phyloP scores from a whole-genome alignment of 805 yeast genomes.

The Candida awuae region DNA sequence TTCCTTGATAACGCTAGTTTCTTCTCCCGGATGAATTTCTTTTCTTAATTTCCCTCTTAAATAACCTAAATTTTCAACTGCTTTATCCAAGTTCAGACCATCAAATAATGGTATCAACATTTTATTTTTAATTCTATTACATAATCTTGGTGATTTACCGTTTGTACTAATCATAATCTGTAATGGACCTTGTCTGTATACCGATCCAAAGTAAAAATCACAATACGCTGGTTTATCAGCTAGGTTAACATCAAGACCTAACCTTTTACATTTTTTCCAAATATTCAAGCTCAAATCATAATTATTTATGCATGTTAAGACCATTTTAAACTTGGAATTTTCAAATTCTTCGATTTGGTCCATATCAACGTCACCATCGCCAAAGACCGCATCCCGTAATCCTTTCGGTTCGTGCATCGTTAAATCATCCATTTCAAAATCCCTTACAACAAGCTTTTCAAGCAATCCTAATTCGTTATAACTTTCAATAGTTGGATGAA shows the following conservation, averaged over 20 bases:
- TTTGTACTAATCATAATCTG: slow-evolving; percentile 80
- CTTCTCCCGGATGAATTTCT: slow-evolving; percentile 37
- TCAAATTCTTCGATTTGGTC: slow-evolving; percentile 30
- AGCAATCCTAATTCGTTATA: slow-evolving; percentile 36
- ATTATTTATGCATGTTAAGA: slow-evolving; percentile 69
- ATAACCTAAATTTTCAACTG: slow-evolving; percentile 52
- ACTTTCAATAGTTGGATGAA: slow-evolving; percentile 30
- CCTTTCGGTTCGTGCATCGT: slow-evolving; percentile 37
- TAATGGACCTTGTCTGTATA: slow-evolving; percentile 61
- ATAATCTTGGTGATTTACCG: slow-evolving; percentile 73
- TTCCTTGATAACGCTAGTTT: slow-evolving; percentile 39
- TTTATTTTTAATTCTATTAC: slow-evolving; percentile 50
- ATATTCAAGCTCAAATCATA: slow-evolving; percentile 50
- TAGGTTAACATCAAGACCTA: slow-evolving; percentile 58
- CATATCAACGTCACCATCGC: slow-evolving; percentile 22
- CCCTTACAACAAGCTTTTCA: slow-evolving; percentile 33
- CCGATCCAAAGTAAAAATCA: slow-evolving; percentile 81
- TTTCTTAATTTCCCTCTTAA: slow-evolving; percentile 44
- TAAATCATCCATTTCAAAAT: slow-evolving; percentile 41
- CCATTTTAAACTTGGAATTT: slow-evolving; percentile 45
- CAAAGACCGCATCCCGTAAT: slow-evolving; percentile 6
- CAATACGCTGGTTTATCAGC: slow-evolving; percentile 82
- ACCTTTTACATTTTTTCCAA: slow-evolving; percentile 39
- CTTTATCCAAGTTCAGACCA: slow-evolving; percentile 38
- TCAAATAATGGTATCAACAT: slow-evolving; percentile 39